Conservation (phyloP, 306 rosid species). For the barrel medic (Medicago truncatula) region MtrunA17r5.0-ANR NC_053047.1:37136001-37136500, state of each 20-base stretch:
- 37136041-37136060: too few relatives aligned
- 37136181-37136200: neutral
- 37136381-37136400: neutral
- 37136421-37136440: neutral
- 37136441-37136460: constrained; percentile 42
- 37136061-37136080: too few relatives aligned
- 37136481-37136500: constrained; percentile 53
- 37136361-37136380: constrained; percentile 19
- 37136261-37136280: neutral
- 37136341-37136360: neutral
- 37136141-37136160: too few relatives aligned
- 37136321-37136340: constrained; percentile 11
- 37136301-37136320: constrained; percentile 2
- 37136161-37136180: too few relatives aligned
- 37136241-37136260: constrained; percentile 12
- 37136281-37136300: constrained; percentile 9
- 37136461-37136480: constrained; percentile 57
- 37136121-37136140: too few relatives aligned
- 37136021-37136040: too few relatives aligned
- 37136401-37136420: neutral
- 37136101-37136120: too few relatives aligned
- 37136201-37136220: constrained; percentile 3
- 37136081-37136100: too few relatives aligned
- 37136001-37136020: constrained; percentile 13
- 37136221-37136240: neutral